These are phyloP conservation scores for Moricandia arvensis DNA, from an alignment of 345 rosid genomes.

Conservation along the genomic window DNA sequence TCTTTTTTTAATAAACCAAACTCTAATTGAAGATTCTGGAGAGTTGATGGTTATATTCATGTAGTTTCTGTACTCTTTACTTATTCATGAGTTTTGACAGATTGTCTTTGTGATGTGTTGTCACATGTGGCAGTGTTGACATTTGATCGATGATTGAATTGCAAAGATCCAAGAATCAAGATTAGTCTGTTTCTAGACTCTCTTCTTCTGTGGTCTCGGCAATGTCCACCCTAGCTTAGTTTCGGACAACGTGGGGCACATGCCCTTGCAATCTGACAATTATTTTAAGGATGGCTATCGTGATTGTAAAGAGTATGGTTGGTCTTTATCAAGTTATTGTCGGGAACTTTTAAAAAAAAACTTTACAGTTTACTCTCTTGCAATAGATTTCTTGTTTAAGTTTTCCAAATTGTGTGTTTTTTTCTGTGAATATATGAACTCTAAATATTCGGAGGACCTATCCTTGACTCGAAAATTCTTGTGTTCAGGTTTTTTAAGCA, in stretches of 20 bases:
- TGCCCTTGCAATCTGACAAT: conserved; percentile 35
- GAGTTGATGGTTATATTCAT: conserved; percentile 9
- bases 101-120: conserved; percentile 3
- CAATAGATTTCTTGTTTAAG: not conserved
- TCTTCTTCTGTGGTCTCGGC: conserved; percentile 23
- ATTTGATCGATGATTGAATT: conserved; percentile 28
- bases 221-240: conserved; percentile 35
- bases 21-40: conserved; percentile 19
- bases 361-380: not conserved
- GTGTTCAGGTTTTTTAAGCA: not conserved
- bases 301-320: conserved; percentile 21
- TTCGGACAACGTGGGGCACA: conserved; percentile 41
- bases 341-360: not conserved
- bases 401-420: not conserved
- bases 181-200: conserved; percentile 29
- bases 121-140: conserved; percentile 29
- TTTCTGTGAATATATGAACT: not conserved
- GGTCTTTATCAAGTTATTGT: conserved; percentile 26
- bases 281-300: conserved; percentile 19
- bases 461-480: not conserved
- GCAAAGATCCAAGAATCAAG: conserved; percentile 31
- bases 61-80: conserved; percentile 4
- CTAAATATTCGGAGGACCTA: not conserved
- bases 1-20: conserved; percentile 24
- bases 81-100: not conserved